Evolutionary conservation across 805 yeast species (phyloP).

Genomic region (Monosporozyma servazzii): DNA sequence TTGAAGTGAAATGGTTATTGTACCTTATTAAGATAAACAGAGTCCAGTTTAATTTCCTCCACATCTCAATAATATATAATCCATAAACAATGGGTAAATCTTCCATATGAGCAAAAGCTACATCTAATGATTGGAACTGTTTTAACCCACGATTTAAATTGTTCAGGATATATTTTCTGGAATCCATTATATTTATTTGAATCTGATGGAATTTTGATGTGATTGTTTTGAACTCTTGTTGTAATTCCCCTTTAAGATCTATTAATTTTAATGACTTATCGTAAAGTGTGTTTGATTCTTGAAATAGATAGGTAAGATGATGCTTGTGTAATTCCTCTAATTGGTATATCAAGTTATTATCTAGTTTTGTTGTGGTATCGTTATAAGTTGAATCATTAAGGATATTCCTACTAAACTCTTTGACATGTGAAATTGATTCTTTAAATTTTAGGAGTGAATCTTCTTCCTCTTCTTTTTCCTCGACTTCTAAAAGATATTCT

Average conservation of each 20-base stretch:
- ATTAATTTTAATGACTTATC: conserved; percentile 17
- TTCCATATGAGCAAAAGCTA: conserved; percentile 34
- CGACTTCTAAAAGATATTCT: conserved; percentile 9
- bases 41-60: conserved; percentile 51
- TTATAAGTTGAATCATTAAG: conserved; percentile 11
- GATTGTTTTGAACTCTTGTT: conserved; percentile 5
- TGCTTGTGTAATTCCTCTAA: conserved; percentile 4
- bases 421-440: conserved; percentile 14
- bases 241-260: conserved; percentile 28
- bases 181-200: conserved; percentile 32
- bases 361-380: conserved; percentile 10
- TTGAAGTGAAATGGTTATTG: conserved; percentile 45
- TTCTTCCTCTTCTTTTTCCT: conserved; percentile 18
- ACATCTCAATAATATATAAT: conserved; percentile 50
- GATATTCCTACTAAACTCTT: conserved; percentile 11
- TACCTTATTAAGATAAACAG: conserved; percentile 28
- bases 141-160: conserved; percentile 29
- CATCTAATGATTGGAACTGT: conserved; percentile 16
- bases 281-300: conserved; percentile 24
- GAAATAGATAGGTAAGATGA: conserved; percentile 14
- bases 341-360: conserved; percentile 1
- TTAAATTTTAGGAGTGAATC: conserved; percentile 21
- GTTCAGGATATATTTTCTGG: conserved; percentile 24
- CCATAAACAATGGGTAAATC: conserved; percentile 71
- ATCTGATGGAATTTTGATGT: neutral